A percentile compares a stretch with the other conserved stretches of the same genome.
Evolutionary conservation across 441 rosid genomes (phyloP).

Genomic region (Cnidoscolus chayamansa): DNA sequence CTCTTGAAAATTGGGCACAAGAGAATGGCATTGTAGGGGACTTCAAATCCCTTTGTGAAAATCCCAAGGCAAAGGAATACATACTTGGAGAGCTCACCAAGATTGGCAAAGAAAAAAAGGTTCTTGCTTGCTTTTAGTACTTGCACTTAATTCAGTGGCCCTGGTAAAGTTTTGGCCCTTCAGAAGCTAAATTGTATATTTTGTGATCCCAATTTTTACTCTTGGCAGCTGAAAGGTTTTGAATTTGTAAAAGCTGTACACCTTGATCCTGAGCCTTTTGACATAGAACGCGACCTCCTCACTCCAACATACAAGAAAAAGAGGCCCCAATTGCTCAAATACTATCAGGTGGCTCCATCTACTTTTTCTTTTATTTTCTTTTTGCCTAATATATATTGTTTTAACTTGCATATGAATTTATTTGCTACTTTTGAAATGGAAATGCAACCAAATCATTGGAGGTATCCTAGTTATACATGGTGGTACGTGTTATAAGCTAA

Average conservation of each 20-base stretch:
- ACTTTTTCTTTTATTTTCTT: neutral
- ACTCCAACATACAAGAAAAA: conserved; percentile 95
- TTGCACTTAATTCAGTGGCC: neutral
- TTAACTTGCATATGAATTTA: neutral
- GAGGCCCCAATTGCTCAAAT: conserved; percentile 84
- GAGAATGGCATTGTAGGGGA: conserved; percentile 61
- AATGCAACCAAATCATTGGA: neutral
- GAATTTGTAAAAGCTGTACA: conserved; percentile 76
- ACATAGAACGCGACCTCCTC: conserved; percentile 82
- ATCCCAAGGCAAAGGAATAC: conserved; percentile 58
- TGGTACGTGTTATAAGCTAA: neutral
- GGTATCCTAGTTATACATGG: neutral
- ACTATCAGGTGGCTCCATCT: conserved; percentile 59
- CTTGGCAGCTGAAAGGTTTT: conserved; percentile 78
- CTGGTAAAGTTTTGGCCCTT: neutral
- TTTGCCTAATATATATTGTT: too few species aligned
- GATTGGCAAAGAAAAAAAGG: conserved; percentile 75
- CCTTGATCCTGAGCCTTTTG: conserved; percentile 79
- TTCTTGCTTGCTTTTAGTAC: conserved; percentile 23
- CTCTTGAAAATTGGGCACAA: conserved; percentile 75
- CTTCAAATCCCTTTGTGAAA: conserved; percentile 61
- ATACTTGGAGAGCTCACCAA: conserved; percentile 62
- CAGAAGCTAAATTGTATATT: neutral
- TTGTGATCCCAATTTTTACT: conserved; percentile 2
- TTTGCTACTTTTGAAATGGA: neutral